These are phyloP conservation scores for Botrytis cinerea DNA, from an alignment of 2,329 filamentous ascomycete genomes.

Conservation along the genomic window DNA sequence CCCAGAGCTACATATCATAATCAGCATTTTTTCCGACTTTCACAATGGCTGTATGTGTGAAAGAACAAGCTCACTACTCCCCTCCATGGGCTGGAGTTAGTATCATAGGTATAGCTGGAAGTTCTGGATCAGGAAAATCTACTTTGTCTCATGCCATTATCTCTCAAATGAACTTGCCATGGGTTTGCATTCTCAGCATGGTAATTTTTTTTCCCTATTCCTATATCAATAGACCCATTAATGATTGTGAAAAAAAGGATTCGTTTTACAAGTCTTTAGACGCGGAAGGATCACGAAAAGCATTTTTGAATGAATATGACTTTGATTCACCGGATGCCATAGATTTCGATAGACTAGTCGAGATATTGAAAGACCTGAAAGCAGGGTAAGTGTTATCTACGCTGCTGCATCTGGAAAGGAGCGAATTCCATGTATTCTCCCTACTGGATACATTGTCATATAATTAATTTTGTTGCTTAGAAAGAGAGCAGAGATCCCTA, in stretches of 20 bases:
- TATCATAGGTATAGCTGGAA: constrained; percentile 95
- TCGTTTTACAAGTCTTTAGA: constrained; percentile 94
- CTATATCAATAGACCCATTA: not conserved
- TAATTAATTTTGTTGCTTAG: constrained; percentile 47
- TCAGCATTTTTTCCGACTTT: not conserved
- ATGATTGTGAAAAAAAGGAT: constrained; percentile 59
- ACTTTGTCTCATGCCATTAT: constrained; percentile 92
- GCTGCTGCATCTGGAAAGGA: not conserved
- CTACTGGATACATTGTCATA: not conserved
- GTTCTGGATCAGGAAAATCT: constrained; percentile 92
- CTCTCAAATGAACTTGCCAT: constrained; percentile 84
- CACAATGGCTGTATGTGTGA: constrained; percentile 32
- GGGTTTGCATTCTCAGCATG: constrained; percentile 98
- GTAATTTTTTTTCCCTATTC: constrained; percentile 50
- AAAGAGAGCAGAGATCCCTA: constrained; percentile 84
- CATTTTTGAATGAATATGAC: constrained; percentile 90
- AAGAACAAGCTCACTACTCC: constrained; percentile 69
- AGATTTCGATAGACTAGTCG: constrained; percentile 86
- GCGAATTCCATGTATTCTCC: not conserved
- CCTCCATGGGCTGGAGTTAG: constrained; percentile 95
- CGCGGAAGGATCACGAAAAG: constrained; percentile 73
- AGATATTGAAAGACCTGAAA: constrained; percentile 81
- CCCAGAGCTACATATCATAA: not conserved
- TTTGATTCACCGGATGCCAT: constrained; percentile 94
- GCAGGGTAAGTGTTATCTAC: constrained; percentile 65